Base-by-base conservation (phyloP, 2,329 filamentous ascomycete genomes). In the Exophiala xenobiotica region DNA sequence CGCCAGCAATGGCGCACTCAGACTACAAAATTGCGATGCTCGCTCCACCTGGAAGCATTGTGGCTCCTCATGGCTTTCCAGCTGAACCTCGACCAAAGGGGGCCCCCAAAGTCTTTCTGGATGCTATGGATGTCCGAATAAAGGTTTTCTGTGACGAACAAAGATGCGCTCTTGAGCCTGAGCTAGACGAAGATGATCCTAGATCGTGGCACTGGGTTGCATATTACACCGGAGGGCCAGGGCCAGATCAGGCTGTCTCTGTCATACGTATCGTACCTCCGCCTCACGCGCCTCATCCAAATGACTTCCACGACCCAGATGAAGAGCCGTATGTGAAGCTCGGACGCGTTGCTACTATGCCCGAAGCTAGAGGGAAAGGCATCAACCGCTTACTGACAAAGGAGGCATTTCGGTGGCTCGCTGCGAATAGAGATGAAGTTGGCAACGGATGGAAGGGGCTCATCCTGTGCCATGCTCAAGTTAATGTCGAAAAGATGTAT, bases 191-290 rank as follows among this genome's bases (percentile, higher is more conserved):
- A 1, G 90, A 96, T 66, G 92, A 97, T 67, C 60, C 78, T 1
- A 80, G 88, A 27, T 85, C 83, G 60, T 92, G 85, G 71, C 90
- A 96, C 69, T 96, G 89, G 87, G 85, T 96, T 23, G 76, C 85
- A n/a, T 96, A 95, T 69, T 82, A 82, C 41, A 37, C 45, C 8
- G 16, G 16, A 33, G 22, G 26, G 45, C 18, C 63, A 64, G 29
- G 67, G 7, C 24, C 12, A 14, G 47, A 66, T 58, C 72, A 69
- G 19, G 81, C 90, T 41, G 82, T 92, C 46, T 90, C 86, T 6
- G 89, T 87, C 1, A 79, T 95, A 53, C 83, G 91, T 18, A 75
- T 95, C 8, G 87, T 95, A 0, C 90, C 90, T 0, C 90, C 90
- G 45, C 89, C 88, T 1, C 87, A 95, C 63, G 72, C 74, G 7